These are phyloP conservation scores for Hemileia vastatrix DNA, from an alignment of 1,284 basidiomycete genomes.

Conservation along the genomic window DNA sequence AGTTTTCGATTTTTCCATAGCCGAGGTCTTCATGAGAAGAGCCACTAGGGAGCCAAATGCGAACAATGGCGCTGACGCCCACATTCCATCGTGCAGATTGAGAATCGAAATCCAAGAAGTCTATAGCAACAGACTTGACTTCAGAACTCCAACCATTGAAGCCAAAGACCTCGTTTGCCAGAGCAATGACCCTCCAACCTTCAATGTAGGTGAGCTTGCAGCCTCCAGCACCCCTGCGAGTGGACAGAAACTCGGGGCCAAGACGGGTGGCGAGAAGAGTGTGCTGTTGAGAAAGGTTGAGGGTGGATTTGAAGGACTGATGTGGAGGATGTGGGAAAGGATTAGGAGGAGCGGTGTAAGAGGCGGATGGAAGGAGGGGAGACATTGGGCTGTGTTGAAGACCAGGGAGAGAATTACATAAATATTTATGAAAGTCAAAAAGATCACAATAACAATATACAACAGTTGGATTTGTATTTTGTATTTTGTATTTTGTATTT, in stretches of 20 bases:
- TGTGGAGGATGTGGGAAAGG: too few species aligned
- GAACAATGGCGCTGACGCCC: constrained; percentile 73
- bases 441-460: too few species aligned
- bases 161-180: constrained; percentile 97
- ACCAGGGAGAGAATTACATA: too few species aligned
- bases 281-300: too few species aligned
- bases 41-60: constrained; percentile 79
- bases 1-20: constrained; percentile 76
- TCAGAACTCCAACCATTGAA: constrained; percentile 95
- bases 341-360: too few species aligned
- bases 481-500: too few species aligned
- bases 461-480: too few species aligned
- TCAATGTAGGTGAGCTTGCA: constrained; percentile 87
- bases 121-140: constrained; percentile 64
- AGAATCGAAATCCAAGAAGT: constrained; percentile 48
- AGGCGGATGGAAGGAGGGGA: too few species aligned
- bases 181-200: constrained; percentile 91
- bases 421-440: too few species aligned
- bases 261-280: constrained; percentile 6
- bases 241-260: constrained; percentile 15
- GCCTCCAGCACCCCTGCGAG: constrained; percentile 42
- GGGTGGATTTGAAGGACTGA: too few species aligned
- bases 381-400: too few species aligned
- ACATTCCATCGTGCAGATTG: constrained; percentile 54
- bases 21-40: constrained; percentile 87